Conservation (phyloP, 179 eudicot species). For the Sideroxylon spinosum region DNA sequence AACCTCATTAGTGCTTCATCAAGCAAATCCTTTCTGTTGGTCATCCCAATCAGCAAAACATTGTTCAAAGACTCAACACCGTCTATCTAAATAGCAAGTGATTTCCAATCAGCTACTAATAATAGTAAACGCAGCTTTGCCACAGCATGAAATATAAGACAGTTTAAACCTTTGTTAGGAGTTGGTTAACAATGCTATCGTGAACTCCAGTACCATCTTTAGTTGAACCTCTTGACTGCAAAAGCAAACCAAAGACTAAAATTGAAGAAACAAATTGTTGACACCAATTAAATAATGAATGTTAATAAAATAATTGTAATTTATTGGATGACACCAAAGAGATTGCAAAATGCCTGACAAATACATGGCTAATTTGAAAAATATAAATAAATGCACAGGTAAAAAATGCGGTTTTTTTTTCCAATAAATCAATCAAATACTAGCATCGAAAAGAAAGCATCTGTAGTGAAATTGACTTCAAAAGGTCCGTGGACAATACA, state of each 20-base stretch:
- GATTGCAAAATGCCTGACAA: background rate
- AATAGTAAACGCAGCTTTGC: background rate
- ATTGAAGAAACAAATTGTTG: conserved; percentile 1
- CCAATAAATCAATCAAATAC: background rate
- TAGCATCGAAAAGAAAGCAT: background rate
- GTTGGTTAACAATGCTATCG: conserved; percentile 97
- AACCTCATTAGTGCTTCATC: conserved; percentile 98
- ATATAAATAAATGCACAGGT: background rate
- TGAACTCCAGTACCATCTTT: conserved; percentile 99
- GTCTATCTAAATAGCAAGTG: conserved; percentile 58
- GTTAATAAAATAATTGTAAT: background rate
- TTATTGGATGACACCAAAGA: background rate
- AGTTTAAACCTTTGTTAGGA: conserved; percentile 68
- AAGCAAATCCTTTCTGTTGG: conserved; percentile 94
- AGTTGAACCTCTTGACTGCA: conserved; percentile 97
- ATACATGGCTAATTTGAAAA: conserved; percentile 8
- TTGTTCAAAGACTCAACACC: conserved; percentile 98
- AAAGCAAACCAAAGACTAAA: conserved; percentile 15
- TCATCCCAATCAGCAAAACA: conserved; percentile 97
- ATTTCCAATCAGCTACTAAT: conserved; percentile 19
- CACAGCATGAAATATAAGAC: background rate
- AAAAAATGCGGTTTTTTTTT: background rate
- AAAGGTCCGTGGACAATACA: background rate
- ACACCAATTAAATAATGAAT: background rate
- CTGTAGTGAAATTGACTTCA: background rate